Percentiles rank a stretch among this genome's conserved stretches.
phyloP scores from a whole-genome alignment of 495 filamentous ascomycete species.

The Penicillium canariense region DNA sequence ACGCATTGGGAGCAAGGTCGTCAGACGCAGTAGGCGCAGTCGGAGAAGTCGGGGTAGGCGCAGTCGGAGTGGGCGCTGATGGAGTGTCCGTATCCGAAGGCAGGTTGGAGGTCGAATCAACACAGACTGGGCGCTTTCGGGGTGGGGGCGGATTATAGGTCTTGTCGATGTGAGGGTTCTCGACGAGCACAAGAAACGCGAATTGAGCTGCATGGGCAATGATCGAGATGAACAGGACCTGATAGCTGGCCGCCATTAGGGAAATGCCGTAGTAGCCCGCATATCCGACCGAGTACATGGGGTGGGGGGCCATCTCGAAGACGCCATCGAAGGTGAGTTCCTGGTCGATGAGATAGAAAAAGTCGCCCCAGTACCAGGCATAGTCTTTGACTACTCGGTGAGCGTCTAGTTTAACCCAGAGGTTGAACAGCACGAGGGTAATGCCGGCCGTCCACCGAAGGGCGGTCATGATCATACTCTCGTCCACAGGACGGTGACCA shows the following conservation, averaged over 20 bases:
- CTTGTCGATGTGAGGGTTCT: conserved; percentile 98
- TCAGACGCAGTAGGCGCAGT: conserved; percentile 38
- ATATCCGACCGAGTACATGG: conserved; percentile 99
- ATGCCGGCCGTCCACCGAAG: conserved; percentile 81
- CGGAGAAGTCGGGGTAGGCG: too few relatives aligned
- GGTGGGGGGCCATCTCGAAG: conserved; percentile 98
- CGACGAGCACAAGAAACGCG: conserved; percentile 81
- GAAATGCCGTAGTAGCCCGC: conserved; percentile 98
- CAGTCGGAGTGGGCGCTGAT: conserved; percentile 36
- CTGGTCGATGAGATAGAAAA: conserved; percentile 98
- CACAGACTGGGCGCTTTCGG: conserved; percentile 53
- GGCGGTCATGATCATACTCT: conserved; percentile 64
- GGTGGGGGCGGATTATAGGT: conserved; percentile 90
- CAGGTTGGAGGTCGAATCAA: conserved; percentile 37
- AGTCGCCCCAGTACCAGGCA: conserved; percentile 99
- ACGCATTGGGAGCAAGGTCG: conserved; percentile 39
- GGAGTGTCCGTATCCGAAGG: conserved; percentile 34
- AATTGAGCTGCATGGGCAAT: conserved; percentile 94
- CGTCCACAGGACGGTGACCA: conserved; percentile 66
- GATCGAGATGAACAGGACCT: conserved; percentile 93
- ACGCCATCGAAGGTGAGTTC: conserved; percentile 97
- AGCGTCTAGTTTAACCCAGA: conserved; percentile 98
- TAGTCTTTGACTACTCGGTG: conserved; percentile 99
- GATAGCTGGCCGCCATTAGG: conserved; percentile 97
- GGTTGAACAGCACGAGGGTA: conserved; percentile 84